phyloP scores from a whole-genome alignment of 495 filamentous ascomycete species.

The Annulohypoxylon bovei region DNA sequence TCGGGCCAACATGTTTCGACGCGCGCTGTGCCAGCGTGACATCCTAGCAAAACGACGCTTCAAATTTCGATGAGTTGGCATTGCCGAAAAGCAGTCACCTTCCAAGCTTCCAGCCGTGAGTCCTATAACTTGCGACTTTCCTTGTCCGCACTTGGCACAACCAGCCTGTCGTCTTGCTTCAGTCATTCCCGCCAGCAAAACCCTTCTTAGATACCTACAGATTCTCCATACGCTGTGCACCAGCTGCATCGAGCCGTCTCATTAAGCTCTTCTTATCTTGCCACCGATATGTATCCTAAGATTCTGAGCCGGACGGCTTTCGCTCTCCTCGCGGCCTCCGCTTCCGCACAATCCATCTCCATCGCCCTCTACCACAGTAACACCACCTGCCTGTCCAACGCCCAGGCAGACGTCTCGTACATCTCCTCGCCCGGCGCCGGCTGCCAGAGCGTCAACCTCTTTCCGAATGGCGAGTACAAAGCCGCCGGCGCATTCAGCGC shows the following conservation, averaged over 20 bases:
- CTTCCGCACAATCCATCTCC: conserved; percentile 3
- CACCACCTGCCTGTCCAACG: conserved; percentile 6
- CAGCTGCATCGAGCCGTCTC: background rate
- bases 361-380: conserved; percentile 5
- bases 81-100: background rate
- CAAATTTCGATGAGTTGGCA: too few species aligned
- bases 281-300: background rate
- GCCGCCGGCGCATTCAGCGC: conserved; percentile 5
- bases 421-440: conserved; percentile 1
- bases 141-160: conserved; percentile 1
- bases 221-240: conserved; percentile 1
- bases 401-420: conserved; percentile 6
- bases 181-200: conserved; percentile 4
- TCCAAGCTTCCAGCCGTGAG: background rate
- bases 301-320: conserved; percentile 1
- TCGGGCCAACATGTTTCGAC: background rate
- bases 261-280: background rate
- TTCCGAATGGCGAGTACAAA: background rate
- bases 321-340: conserved; percentile 5
- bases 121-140: background rate
- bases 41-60: background rate
- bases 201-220: conserved; percentile 1
- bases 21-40: background rate
- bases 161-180: conserved; percentile 3
- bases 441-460: conserved; percentile 5